A percentile compares a stretch with the other conserved stretches of the same genome.
These are phyloP conservation scores for Talaromyces stipitatus DNA, from an alignment of 495 filamentous ascomycete genomes.

Conservation along the genomic window DNA sequence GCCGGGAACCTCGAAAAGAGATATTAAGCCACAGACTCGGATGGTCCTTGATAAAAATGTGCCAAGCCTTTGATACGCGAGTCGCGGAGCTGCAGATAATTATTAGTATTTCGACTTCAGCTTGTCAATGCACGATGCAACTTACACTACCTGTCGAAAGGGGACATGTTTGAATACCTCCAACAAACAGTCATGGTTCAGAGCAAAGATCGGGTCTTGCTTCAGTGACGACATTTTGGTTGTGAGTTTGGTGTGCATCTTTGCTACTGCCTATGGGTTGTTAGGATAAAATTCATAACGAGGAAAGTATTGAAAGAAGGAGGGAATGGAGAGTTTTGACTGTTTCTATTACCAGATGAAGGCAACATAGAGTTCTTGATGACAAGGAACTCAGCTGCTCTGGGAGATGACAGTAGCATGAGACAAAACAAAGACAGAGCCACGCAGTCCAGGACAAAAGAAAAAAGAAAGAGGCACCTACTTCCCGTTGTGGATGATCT, in stretches of 20 bases:
- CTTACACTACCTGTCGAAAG: conserved; percentile 45
- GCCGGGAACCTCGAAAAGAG: conserved; percentile 38
- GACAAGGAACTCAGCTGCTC: no score
- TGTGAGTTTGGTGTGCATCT: conserved; percentile 37
- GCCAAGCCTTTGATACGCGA: conserved; percentile 48
- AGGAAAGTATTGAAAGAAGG: neutral
- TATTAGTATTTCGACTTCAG: neutral
- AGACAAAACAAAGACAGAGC: neutral
- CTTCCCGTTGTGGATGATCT: conserved; percentile 36
- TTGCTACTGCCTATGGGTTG: conserved; percentile 28
- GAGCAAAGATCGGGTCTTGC: conserved; percentile 35
- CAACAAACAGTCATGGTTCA: conserved; percentile 42
- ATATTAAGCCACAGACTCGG: conserved; percentile 43
- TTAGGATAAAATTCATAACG: conserved; percentile 7
- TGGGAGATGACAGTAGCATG: neutral
- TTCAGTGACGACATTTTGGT: conserved; percentile 21
- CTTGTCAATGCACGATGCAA: neutral
- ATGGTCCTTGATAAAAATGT: conserved; percentile 7
- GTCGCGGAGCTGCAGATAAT: conserved; percentile 29
- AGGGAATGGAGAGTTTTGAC: neutral
- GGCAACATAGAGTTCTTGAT: neutral
- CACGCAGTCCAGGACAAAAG: neutral
- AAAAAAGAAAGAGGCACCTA: conserved; percentile 14
- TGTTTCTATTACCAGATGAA: neutral
- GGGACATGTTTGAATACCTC: conserved; percentile 38